phyloP scores from a whole-genome alignment of 495 filamentous ascomycete genomes.

The Neurospora sp. region DNA sequence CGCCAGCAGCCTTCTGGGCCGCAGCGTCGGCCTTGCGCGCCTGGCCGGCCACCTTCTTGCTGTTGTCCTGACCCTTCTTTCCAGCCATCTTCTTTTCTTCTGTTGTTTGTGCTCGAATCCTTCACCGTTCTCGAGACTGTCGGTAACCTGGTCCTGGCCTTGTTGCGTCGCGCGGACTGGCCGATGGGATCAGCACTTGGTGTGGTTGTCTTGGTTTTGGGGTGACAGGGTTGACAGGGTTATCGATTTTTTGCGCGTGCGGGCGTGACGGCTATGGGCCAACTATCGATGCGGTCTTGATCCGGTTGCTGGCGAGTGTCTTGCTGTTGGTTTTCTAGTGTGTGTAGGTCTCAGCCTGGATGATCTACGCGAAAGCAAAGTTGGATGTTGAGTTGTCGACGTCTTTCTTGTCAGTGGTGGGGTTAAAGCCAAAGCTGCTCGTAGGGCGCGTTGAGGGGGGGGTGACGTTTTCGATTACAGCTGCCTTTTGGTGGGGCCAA shows the following conservation, averaged over 20 bases:
- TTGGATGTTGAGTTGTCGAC: neutral
- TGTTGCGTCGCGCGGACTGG: neutral
- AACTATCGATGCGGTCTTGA: neutral
- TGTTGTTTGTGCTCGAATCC: slow-evolving; percentile 12
- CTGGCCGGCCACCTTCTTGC: slow-evolving; percentile 85
- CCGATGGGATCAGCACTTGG: neutral
- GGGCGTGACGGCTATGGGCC: neutral
- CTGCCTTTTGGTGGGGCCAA: neutral
- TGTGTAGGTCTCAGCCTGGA: neutral
- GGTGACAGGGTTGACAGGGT: neutral
- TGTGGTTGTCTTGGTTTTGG: neutral
- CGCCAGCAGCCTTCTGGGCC: slow-evolving; percentile 61
- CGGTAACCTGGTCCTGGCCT: neutral
- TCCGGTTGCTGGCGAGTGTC: neutral
- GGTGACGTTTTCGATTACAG: neutral
- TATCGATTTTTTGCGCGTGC: neutral
- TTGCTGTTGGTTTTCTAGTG: neutral
- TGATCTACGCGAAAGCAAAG: neutral
- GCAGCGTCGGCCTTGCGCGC: slow-evolving; percentile 89
- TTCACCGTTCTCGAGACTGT: neutral
- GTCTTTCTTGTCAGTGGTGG: neutral
- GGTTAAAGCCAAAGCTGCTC: neutral
- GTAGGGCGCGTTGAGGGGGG: neutral
- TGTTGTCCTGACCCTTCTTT: slow-evolving; percentile 63
- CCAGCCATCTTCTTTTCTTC: slow-evolving; percentile 55